Conservation (phyloP, 371 early-diverging fungal genomes). For the Mortierella sp. region DNA sequence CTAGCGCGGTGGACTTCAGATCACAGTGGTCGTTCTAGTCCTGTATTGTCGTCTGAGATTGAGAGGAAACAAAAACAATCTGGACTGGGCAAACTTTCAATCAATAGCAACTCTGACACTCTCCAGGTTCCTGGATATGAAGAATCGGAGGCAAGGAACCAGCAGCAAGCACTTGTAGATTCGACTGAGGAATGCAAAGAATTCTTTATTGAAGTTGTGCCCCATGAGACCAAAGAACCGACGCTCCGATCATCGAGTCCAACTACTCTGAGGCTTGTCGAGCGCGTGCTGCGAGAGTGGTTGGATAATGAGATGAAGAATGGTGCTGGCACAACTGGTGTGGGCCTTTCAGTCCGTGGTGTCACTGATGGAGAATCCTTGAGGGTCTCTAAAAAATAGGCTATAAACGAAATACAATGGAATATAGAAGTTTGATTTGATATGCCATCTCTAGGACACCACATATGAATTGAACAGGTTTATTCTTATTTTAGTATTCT, state of each 20-base stretch:
- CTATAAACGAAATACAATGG: not conserved
- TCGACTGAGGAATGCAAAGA: not conserved
- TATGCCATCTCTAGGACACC: not conserved
- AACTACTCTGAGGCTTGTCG: conserved; percentile 52
- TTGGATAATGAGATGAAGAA: conserved; percentile 43
- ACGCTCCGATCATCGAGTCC: conserved; percentile 37
- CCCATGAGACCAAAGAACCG: not conserved
- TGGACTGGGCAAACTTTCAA: conserved; percentile 22
- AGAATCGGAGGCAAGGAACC: conserved; percentile 2
- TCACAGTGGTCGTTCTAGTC: conserved; percentile 31
- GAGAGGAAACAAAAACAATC: not conserved
- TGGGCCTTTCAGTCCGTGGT: conserved; percentile 35
- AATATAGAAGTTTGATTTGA: not conserved
- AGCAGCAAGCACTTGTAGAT: not conserved
- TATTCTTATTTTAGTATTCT: not conserved
- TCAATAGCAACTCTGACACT: conserved; percentile 11
- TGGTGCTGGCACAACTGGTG: conserved; percentile 29
- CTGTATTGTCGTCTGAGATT: conserved; percentile 17
- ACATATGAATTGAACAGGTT: not conserved
- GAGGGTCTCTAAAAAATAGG: not conserved
- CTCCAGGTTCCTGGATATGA: conserved; percentile 27
- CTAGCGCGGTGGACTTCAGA: conserved; percentile 19
- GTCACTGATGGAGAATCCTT: conserved; percentile 23
- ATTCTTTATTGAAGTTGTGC: not conserved
- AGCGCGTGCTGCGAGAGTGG: conserved; percentile 69